Evolutionary conservation across 177 flowering plant genomes (phyloP), one percentile per base, ranked within the genome.

Genomic region (Vitis hybrid): DNA sequence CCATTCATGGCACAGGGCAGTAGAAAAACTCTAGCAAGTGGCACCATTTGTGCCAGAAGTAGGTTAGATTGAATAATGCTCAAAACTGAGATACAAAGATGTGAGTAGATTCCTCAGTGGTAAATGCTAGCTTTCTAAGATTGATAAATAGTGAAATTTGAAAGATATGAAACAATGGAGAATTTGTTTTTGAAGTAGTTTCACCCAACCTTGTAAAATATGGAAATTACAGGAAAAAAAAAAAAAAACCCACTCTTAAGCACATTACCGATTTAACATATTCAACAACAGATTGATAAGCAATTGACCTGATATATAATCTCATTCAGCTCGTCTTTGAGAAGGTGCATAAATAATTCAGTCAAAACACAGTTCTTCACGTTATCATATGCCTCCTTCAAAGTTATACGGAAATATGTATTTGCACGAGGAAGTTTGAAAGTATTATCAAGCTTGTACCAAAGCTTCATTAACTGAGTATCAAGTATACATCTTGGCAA

Each of bases 361-460:
- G 95, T 88, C 84, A 93, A 68, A 64, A 93, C 75, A 77, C 88
- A 85, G 69, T 75, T 89, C 80, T 79, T 85, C 16, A 86, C 76
- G 78, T 67, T 79, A 57, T 63, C 69, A 58, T 84, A 89, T 62
- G 79, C 96, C 19, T 90, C 95, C 67, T 88, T 95, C 77, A 91
- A 82, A 62, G 85, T 86, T 16, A 93, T 82, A 21, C 91, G 89
- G 75, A 93, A 95, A 73, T 91, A 95, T 72, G 97, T 76, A 74
- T 92, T 95, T 65, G 97, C 94, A 74, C 99, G 99, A 72, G 99
- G 99, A 73, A 85, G 73, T 77, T 85, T 91, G 77, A 95, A 95
- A 14, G 88, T 85, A 11, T 67, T 74, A 74, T 95, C 99, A 68
- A 84, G 90, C 87, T 93, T 93, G 92, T 91, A 88, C 99, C 99